phyloP scores from a whole-genome alignment of 108 stramenopile species.

The Schizochytrium sp. region DNA sequence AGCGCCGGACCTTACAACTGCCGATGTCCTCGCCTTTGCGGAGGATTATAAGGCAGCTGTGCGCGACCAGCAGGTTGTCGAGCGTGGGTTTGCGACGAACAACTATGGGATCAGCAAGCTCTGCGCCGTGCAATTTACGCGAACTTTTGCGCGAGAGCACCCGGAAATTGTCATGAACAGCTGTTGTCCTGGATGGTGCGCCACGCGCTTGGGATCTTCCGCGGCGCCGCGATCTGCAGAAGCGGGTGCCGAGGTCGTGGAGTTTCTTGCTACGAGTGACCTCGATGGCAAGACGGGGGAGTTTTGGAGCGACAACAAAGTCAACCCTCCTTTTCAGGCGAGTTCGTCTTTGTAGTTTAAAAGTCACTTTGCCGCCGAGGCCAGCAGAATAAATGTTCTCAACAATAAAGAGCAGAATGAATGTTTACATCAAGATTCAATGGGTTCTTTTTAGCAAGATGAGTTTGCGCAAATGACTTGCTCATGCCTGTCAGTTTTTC shows the following conservation, averaged over 20 bases:
- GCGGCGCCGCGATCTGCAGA: constrained; percentile 48
- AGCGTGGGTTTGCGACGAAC: constrained; percentile 58
- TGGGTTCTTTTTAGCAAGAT: too few species aligned
- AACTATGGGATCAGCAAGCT: constrained; percentile 77
- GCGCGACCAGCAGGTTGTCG: constrained; percentile 39
- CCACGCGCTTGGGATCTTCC: constrained; percentile 70
- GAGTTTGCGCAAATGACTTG: too few species aligned
- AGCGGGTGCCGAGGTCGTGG: constrained; percentile 66
- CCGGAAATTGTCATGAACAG: constrained; percentile 47
- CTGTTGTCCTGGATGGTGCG: constrained; percentile 70
- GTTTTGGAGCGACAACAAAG: neutral
- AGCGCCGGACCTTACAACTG: constrained; percentile 35
- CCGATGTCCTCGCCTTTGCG: constrained; percentile 37
- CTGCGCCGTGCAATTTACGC: constrained; percentile 63
- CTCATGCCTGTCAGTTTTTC: too few species aligned
- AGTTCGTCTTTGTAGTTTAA: too few species aligned
- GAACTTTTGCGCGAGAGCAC: constrained; percentile 55
- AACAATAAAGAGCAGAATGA: too few species aligned
- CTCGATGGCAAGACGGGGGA: neutral
- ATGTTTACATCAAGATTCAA: too few species aligned
- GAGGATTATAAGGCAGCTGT: constrained; percentile 57
- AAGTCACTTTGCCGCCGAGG: too few species aligned
- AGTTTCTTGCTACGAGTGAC: constrained; percentile 53
- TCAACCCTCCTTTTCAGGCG: too few species aligned
- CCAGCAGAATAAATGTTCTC: too few species aligned